Evolutionary conservation across 345 rosid genomes (phyloP), one percentile per base, ranked within the genome.

Genomic region (Bretschneidera sinensis): DNA sequence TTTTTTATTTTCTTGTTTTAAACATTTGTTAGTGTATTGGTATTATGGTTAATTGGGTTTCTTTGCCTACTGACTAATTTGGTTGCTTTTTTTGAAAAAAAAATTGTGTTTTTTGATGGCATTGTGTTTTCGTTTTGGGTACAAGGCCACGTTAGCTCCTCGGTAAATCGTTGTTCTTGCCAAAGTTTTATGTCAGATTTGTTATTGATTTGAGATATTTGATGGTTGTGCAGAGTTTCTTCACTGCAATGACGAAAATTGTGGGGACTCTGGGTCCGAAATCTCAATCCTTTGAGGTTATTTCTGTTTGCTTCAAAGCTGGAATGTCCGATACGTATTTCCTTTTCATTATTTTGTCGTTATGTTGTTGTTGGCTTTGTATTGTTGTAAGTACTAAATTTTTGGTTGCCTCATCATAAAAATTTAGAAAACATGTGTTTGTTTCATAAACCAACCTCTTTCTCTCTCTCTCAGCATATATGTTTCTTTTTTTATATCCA

Each of bases 201-300:
- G 16, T 18, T 58, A 1, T 4, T 45, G 25, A 35, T 7, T 54
- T 17, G 9, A 53, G 17, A 43, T 24, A 21, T 67, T 50, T 56
- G 1, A 19, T 60, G 22, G 22, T 51, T 55, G 52, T 75, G 51
- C 85, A 92, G 98, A 85, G 77, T 71, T 92, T 87, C 81, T 92
- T 89, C 35, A 91, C 97, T 15, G 98, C 98, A 53, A 78, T 87
- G 97, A 89, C 97, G 48, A 92, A 92, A 84, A 87, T 89, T 64
- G 94, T 92, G 25, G 98, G 98, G 49, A 92, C 97, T 48, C 87
- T 92, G 21, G 98, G 98, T 52, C 83, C 94, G 0, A 82, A 72
- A 65, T 89, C 98, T 62, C 83, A 89, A 71, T 83, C 97, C 59
- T 82, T 81, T 3, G 97, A 85, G 19, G 67, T 76, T 56, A 79